These are phyloP conservation scores for Dothideomycetes sp. DNA, from an alignment of 2,329 filamentous ascomycete species.

Conservation along the genomic window DNA sequence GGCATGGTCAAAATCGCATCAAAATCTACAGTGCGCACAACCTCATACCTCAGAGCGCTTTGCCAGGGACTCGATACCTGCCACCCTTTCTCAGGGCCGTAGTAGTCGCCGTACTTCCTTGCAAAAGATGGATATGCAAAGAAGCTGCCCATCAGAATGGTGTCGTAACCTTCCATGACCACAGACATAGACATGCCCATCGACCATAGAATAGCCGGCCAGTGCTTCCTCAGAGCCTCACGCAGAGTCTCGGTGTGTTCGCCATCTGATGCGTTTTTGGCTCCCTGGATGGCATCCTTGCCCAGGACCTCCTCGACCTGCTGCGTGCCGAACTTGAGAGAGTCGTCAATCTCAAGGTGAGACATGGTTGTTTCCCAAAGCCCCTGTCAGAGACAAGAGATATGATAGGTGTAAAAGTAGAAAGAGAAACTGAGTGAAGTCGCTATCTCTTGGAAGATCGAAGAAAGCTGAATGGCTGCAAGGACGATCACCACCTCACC, in stretches of 20 bases:
- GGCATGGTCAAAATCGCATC: constrained; percentile 42
- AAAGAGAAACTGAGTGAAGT: no score
- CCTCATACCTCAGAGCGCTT: constrained; percentile 20
- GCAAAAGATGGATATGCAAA: constrained; percentile 5
- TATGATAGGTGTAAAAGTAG: no score
- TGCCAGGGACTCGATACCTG: constrained; percentile 5
- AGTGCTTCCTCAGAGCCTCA: constrained; percentile 17
- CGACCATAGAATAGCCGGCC: constrained; percentile 42
- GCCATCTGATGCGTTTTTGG: constrained; percentile 4
- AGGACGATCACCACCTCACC: no score
- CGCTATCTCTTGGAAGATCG: no score
- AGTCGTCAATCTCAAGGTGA: constrained; percentile 3
- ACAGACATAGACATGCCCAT: constrained; percentile 49
- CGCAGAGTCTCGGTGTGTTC: constrained; percentile 3
- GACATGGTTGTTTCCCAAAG: no score
- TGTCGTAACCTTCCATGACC: constrained; percentile 53
- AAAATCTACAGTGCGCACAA: constrained; percentile 49
- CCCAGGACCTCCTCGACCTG: constrained; percentile 7
- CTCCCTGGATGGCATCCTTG: constrained; percentile 3
- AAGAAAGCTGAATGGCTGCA: no score
- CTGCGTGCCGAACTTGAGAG: constrained; percentile 6
- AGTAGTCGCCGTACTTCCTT: constrained; percentile 3
- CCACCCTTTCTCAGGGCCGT: neutral
- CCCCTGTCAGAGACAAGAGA: no score
- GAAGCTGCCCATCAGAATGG: constrained; percentile 50